These are phyloP conservation scores for Gastrodia elata DNA, from an alignment of 106 monocot species.

Conservation along the genomic window DNA sequence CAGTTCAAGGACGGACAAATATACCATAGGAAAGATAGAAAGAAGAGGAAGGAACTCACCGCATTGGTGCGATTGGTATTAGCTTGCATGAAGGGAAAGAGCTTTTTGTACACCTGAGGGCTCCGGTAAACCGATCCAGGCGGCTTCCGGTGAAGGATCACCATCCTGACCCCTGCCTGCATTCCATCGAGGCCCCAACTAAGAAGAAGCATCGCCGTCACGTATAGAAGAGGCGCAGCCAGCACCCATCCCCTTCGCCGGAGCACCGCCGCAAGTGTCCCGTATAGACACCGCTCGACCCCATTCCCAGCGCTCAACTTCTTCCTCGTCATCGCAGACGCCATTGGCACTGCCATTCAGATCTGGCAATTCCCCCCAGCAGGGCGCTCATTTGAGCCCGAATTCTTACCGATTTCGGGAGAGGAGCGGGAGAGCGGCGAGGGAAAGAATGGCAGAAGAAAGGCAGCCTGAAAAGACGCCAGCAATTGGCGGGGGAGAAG, in stretches of 20 bases:
- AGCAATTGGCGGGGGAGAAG: no score
- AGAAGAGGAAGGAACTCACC: conserved; percentile 21
- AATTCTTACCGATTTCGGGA: neutral
- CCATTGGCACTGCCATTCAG: neutral
- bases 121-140: conserved; percentile 74
- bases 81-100: conserved; percentile 54
- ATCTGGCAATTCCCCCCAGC: neutral
- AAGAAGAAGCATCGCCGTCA: conserved; percentile 40
- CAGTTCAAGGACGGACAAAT: neutral
- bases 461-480: no score
- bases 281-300: conserved; percentile 22
- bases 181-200: conserved; percentile 26
- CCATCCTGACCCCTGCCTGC: conserved; percentile 33
- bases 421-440: neutral
- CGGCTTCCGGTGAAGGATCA: conserved; percentile 30
- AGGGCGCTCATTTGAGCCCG: neutral
- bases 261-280: conserved; percentile 28
- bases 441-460: no score
- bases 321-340: conserved; percentile 2
- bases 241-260: conserved; percentile 46
- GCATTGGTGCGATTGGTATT: conserved; percentile 52
- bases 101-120: conserved; percentile 54
- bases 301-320: conserved; percentile 7
- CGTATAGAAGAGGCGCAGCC: conserved; percentile 49
- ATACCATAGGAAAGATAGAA: neutral